Base-by-base conservation (phyloP, 768 basidiomycete species). In the Agaricus sinodeliciosus region DNA sequence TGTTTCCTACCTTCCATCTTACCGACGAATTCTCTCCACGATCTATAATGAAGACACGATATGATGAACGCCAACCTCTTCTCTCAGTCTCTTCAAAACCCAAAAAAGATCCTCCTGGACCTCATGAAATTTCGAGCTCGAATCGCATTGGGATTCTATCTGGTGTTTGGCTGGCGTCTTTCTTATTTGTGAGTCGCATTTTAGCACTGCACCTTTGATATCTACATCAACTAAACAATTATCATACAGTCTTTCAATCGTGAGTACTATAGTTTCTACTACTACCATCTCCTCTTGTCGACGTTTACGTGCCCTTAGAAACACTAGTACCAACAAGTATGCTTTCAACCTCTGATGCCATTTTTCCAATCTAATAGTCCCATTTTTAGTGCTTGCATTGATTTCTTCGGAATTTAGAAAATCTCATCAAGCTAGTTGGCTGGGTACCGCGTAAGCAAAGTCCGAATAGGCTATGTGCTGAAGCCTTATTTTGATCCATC, bases 351-450 rank as follows among this genome's bases (percentile, higher is more conserved):
- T 43, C 6, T 28, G 3, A 3, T 31, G 6, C 31, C 11, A 31
- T 8, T 8, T 11, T 8, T 31, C 6, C 8, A 16, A 15, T 12
- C 22, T 13, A 34, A 27, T 47, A 9, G 34, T 15, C 27, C 4
- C 19, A 19, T 25, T 31, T 31, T 2, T 42, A 90, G 88, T 91
- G 71, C 62, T 90, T 19, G 80, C 85, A 1, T 81, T 84, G 11
- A 90, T 90, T 53, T 89, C 86, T 0, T 90, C 87, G 0, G 85
- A 90, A 45, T 90, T 89, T 60, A 68, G 83, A 55, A 81, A 78
- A 60, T 85, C 87, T 4, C 81, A 90, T 62, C 84, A 90, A 65
- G 85, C 85, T 0, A 85, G 84, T 61, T 90, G 89, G 90, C 75
- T 91, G 8, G 89, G 89, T 41, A 90, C 90, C 36, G 73, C 85